Evolutionary conservation across 768 basidiomycete genomes (phyloP).

Genomic region (Boletus vermiculosoides): DNA sequence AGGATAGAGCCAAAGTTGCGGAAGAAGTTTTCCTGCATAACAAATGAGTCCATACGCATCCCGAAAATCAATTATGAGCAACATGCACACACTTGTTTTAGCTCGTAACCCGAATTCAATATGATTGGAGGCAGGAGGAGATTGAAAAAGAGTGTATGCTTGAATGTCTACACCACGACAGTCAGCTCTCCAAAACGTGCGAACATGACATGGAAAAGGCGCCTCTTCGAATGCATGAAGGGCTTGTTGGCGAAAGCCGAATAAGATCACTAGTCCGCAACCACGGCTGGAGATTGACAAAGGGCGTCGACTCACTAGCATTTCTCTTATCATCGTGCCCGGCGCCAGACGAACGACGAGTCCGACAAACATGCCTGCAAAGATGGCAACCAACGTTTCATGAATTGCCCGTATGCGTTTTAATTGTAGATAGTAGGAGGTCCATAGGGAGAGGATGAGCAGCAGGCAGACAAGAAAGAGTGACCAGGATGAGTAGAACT

Average conservation of each 20-base stretch:
- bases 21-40: conserved; percentile 90
- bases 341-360: conserved; percentile 86
- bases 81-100: conserved; percentile 73
- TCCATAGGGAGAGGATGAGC: conserved; percentile 91
- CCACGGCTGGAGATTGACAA: not conserved
- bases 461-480: conserved; percentile 89
- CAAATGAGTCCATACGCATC: not conserved
- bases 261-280: not conserved
- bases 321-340: conserved; percentile 92
- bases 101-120: conserved; percentile 94
- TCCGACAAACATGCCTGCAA: conserved; percentile 96
- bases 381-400: conserved; percentile 93
- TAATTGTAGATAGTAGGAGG: conserved; percentile 97
- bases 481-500: conserved; percentile 93
- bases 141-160: conserved; percentile 97
- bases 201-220: not conserved
- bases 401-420: conserved; percentile 93
- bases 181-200: conserved; percentile 6
- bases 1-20: conserved; percentile 97
- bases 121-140: conserved; percentile 98
- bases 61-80: not conserved
- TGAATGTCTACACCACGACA: conserved; percentile 68
- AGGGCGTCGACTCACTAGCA: conserved; percentile 76
- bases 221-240: not conserved
- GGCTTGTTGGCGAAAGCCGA: not conserved